These are phyloP conservation scores for Pyrus bretschneideri DNA, from an alignment of 306 rosid species.

Conservation along the genomic window DNA sequence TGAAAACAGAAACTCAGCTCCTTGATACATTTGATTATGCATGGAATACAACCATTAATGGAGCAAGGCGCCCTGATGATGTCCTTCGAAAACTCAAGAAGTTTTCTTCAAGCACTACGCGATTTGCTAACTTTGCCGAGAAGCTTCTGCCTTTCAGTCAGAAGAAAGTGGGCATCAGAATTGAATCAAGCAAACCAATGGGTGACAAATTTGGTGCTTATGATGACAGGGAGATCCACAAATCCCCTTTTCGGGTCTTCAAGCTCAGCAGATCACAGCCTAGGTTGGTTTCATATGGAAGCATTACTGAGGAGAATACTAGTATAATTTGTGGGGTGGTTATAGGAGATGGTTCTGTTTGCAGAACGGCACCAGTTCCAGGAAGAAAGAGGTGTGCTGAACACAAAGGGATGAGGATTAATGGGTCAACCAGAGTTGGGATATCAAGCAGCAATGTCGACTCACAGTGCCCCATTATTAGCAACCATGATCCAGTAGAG, in stretches of 20 bases:
- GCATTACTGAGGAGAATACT: constrained; percentile 21
- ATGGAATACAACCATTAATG: constrained; percentile 64
- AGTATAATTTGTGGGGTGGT: constrained; percentile 49
- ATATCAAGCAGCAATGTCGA: constrained; percentile 15
- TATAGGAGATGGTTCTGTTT: constrained; percentile 43
- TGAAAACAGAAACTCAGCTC: constrained; percentile 51
- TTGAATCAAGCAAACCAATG: constrained; percentile 40
- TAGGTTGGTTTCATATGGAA: constrained; percentile 30
- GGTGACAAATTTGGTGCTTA: constrained; percentile 23
- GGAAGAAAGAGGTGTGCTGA: constrained; percentile 71
- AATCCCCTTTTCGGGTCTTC: constrained; percentile 47
- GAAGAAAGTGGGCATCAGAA: constrained; percentile 58
- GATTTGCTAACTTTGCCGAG: constrained; percentile 30
- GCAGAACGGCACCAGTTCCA: constrained; percentile 52
- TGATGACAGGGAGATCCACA: constrained; percentile 33
- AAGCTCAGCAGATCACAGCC: constrained; percentile 60
- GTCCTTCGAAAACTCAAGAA: constrained; percentile 45
- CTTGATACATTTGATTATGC: constrained; percentile 79
- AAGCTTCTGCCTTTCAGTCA: constrained; percentile 51
- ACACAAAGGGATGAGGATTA: constrained; percentile 69
- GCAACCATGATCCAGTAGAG: constrained; percentile 14
- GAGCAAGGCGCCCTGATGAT: constrained; percentile 52
- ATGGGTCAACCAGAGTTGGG: constrained; percentile 3
- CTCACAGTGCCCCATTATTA: constrained; percentile 1
- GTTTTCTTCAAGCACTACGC: constrained; percentile 32